These are phyloP conservation scores for Diutina mesorugosa DNA, from an alignment of 1,139 yeast genomes.

Conservation along the genomic window DNA sequence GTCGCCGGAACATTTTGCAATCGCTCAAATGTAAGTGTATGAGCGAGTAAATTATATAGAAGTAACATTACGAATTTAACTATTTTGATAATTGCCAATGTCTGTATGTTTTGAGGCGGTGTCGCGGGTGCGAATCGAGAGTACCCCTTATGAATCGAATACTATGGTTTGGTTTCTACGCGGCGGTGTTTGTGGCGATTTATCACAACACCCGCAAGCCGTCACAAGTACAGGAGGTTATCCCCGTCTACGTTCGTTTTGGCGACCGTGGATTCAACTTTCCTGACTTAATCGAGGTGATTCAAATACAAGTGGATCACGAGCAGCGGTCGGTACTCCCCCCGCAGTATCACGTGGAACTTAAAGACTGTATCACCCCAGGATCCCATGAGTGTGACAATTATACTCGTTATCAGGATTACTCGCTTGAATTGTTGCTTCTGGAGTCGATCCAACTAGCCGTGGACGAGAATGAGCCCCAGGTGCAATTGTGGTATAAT, in stretches of 20 bases:
- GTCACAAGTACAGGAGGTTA: not conserved
- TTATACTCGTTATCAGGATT: slow-evolving; percentile 6
- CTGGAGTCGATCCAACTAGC: slow-evolving; percentile 21
- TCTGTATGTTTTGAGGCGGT: no score
- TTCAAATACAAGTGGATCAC: slow-evolving; percentile 25
- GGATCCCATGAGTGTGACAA: not conserved
- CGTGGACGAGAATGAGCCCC: slow-evolving; percentile 24
- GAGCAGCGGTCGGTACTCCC: slow-evolving; percentile 4
- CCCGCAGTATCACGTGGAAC: slow-evolving; percentile 7
- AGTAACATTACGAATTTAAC: no score
- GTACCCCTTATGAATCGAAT: not conserved
- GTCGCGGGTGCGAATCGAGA: no score
- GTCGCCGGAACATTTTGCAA: not conserved
- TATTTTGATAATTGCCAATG: no score
- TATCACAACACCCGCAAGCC: not conserved
- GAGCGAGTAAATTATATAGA: not conserved
- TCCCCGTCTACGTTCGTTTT: slow-evolving; percentile 17
- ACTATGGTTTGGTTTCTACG: not conserved
- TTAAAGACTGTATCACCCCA: slow-evolving; percentile 9
- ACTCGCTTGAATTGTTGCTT: slow-evolving; percentile 16
- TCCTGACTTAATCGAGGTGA: slow-evolving; percentile 34
- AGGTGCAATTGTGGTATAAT: slow-evolving; percentile 26
- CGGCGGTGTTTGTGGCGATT: not conserved
- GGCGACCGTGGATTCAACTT: slow-evolving; percentile 27
- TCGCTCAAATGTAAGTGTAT: not conserved